Base-by-base conservation (phyloP, 2,329 filamentous ascomycete genomes). In the Xylaria sp. region DNA sequence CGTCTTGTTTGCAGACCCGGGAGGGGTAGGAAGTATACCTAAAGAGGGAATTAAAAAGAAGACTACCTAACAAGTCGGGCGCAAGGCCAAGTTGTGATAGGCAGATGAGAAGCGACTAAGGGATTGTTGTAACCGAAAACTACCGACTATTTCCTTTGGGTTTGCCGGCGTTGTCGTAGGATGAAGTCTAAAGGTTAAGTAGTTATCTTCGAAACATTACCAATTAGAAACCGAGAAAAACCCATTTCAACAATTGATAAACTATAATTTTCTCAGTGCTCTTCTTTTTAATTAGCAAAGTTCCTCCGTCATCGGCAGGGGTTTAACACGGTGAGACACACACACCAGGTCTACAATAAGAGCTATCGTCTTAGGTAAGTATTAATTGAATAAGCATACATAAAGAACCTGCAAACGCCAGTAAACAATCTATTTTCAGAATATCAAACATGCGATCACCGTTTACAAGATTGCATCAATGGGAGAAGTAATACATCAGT, bases 291-390 rank as follows among this genome's bases (percentile, higher is more conserved):
- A 55, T 63, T 63, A 59, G 20, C 36, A 48, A 68, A 60, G 12
- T 59, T 43, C 41, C 64, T 71, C 69, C 69, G 69, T 60, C 64
- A 65, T 71, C 70, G 70, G 70, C 70, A 61, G 48, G 43, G 49
- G 15, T n/a, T n/a, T 59, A 61, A 23, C 12, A 52, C 41, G 0
- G 25, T 9, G 23, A 20, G 2, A 48, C 9, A 13, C n/a, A 12
- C n/a, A 48, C 46, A 48, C n/a, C 20, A 20, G n/a, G 12, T 60
- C 39, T 10, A n/a, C n/a, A 1, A 49, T 25, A 46, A 41, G 28
- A 57, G 28, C 33, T 51, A 39, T 31, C 23, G 46, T 48, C 46
- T 41, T 18, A 15, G 15, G 39, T 13, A 15, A 41, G 39, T 41
- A 18, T 36, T 10, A 10, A 36, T 10, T 10, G 33, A 36, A 36